Evolutionary conservation across 139 green algal species (phyloP), one percentile per base, ranked within the genome.

Genomic region (Chlamydomonas incerta): DNA sequence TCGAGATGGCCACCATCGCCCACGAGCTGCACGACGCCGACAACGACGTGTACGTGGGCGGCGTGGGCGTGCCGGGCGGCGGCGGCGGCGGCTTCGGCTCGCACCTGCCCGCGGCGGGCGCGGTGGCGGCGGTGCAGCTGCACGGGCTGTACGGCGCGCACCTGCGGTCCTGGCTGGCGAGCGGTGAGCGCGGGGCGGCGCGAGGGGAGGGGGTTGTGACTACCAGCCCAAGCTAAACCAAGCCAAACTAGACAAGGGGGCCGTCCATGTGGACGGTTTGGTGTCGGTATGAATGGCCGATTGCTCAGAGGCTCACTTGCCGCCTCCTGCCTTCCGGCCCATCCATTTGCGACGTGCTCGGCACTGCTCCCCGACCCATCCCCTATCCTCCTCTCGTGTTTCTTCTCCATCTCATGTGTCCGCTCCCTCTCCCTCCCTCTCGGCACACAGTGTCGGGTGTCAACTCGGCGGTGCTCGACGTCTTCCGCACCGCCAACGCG

Each of bases 91-190:
- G 41, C 41, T 29, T 87, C 29, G 41, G 62, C 0, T 35, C 62
- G 1, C 60, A 80, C 60, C 46, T 87, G 58, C 82, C 82, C 37
- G 69, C 52, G 18, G 41, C 82, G 24, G 10, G 55, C 18, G 72
- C 26, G 28, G 69, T 87, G 72, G 72, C 72, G 8, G 34, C 63
- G 6, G 73, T 50, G 26, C 83, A 71, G 24, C 50, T 88, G 73
- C 73, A 88, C 63, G 31, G 17, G 13, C 50, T 88, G 72, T 73
- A 74, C 46, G 83, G 83, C 60, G 24, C 33, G 47, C 72, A 88
- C 55, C 73, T 88, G 33, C 31, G 0, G 73, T 63, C 83, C 0
- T 88, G 83, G 83, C 72, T 88, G 28, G 72, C 11, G 72, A 29
- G 4, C 24, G 70, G 81, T 80, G 57, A 31, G 81, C 24, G 52